Conservation (phyloP, 2,329 filamentous ascomycete genomes). For the Diaporthe longicolla region DNA sequence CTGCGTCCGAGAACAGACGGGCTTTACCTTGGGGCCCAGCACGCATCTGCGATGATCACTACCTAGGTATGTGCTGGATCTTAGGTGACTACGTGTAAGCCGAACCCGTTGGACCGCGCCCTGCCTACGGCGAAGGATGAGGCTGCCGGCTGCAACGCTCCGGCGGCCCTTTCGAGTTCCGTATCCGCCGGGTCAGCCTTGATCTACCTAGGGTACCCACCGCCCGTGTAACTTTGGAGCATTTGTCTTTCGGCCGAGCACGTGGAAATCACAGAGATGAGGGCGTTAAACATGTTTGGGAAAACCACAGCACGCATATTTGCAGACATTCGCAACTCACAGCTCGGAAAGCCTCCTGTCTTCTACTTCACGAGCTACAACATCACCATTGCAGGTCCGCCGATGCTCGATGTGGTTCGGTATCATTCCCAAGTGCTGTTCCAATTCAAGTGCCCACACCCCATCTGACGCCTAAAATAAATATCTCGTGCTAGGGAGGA, state of each 20-base stretch:
- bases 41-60: neutral
- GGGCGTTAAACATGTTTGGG: neutral
- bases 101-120: constrained; percentile 8
- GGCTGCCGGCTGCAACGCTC: neutral
- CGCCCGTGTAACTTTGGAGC: neutral
- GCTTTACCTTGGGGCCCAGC: neutral
- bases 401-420: constrained; percentile 10
- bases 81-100: neutral
- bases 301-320: neutral
- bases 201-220: neutral
- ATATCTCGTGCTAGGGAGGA: constrained; percentile 18
- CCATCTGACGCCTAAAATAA: constrained; percentile 36
- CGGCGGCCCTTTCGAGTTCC: neutral
- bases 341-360: neutral
- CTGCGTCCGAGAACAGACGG: neutral
- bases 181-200: constrained; percentile 26
- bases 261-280: neutral
- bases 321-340: neutral
- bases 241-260: neutral
- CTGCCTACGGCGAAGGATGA: neutral
- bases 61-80: neutral
- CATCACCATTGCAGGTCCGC: constrained; percentile 1
- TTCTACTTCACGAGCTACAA: neutral
- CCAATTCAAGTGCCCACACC: constrained; percentile 37
- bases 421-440: constrained; percentile 37